These are phyloP conservation scores for Emydomyces testavorans DNA, from an alignment of 2,329 filamentous ascomycete genomes.

Conservation along the genomic window DNA sequence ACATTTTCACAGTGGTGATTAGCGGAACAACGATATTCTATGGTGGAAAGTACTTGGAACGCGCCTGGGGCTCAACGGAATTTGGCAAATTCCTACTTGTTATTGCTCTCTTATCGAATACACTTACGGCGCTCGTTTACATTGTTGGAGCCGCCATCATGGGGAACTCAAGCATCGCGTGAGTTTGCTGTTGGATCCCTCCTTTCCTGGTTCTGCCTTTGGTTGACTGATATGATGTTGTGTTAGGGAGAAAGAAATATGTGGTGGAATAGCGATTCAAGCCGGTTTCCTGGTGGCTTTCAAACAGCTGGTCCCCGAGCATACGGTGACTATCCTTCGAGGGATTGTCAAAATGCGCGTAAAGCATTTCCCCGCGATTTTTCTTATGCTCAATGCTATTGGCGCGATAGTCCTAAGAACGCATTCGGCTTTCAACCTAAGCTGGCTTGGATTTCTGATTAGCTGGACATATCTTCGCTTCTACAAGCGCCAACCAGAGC, in stretches of 20 bases:
- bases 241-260: slow-evolving; percentile 62
- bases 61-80: slow-evolving; percentile 86
- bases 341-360: slow-evolving; percentile 83
- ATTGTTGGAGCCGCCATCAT: slow-evolving; percentile 60
- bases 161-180: slow-evolving; percentile 30
- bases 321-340: slow-evolving; percentile 88
- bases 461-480: slow-evolving; percentile 96
- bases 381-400: slow-evolving; percentile 57
- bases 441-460: slow-evolving; percentile 68
- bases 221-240: not conserved
- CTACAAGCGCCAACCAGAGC: slow-evolving; percentile 58
- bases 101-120: slow-evolving; percentile 67
- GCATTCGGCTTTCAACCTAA: slow-evolving; percentile 68
- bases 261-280: slow-evolving; percentile 78
- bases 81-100: slow-evolving; percentile 82
- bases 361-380: slow-evolving; percentile 66
- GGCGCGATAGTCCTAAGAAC: slow-evolving; percentile 54
- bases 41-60: slow-evolving; percentile 86
- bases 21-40: slow-evolving; percentile 73
- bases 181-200: slow-evolving; percentile 16
- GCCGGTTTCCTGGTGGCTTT: slow-evolving; percentile 92
- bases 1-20: slow-evolving; percentile 72
- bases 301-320: slow-evolving; percentile 92
- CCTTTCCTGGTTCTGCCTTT: not conserved
- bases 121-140: slow-evolving; percentile 61